A percentile compares a stretch with the other conserved stretches of the same genome.
These are phyloP conservation scores for Sarocladium oryzae DNA, from an alignment of 2,329 filamentous ascomycete species.

Conservation along the genomic window DNA sequence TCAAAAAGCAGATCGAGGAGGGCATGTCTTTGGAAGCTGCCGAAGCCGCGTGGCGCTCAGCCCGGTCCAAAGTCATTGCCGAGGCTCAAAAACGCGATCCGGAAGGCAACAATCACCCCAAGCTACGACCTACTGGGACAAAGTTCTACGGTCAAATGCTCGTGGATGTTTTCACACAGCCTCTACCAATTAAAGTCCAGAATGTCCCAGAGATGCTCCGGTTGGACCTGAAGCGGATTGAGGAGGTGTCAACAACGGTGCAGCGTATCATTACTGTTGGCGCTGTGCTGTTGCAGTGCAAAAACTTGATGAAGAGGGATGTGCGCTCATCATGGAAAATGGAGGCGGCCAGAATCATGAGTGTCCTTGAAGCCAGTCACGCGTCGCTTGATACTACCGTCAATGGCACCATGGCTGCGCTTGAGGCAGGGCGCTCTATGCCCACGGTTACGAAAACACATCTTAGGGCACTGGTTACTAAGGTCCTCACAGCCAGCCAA, in stretches of 20 bases:
- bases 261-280: slow-evolving; percentile 64
- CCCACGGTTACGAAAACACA: slow-evolving; percentile 54
- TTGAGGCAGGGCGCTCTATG: slow-evolving; percentile 59
- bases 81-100: slow-evolving; percentile 65
- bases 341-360: slow-evolving; percentile 65
- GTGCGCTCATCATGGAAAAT: slow-evolving; percentile 71
- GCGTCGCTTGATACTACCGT: slow-evolving; percentile 46
- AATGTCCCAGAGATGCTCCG: slow-evolving; percentile 67
- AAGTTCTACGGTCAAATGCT: slow-evolving; percentile 72
- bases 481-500: slow-evolving; percentile 45
- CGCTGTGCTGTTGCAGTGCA: slow-evolving; percentile 70
- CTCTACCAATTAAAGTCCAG: slow-evolving; percentile 45
- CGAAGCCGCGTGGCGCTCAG: slow-evolving; percentile 58
- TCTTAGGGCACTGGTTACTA: slow-evolving; percentile 50
- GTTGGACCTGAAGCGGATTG: slow-evolving; percentile 60
- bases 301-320: slow-evolving; percentile 77
- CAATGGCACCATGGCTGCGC: slow-evolving; percentile 55
- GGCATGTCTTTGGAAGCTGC: slow-evolving; percentile 52
- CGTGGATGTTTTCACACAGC: slow-evolving; percentile 66
- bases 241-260: slow-evolving; percentile 28
- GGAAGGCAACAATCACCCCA: slow-evolving; percentile 55
- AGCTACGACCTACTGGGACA: slow-evolving; percentile 57
- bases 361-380: slow-evolving; percentile 54
- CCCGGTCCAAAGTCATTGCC: slow-evolving; percentile 55
- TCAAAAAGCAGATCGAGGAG: slow-evolving; percentile 56